These are phyloP conservation scores for Trifolium fragiferum DNA, from an alignment of 306 rosid species.

Conservation along the genomic window DNA sequence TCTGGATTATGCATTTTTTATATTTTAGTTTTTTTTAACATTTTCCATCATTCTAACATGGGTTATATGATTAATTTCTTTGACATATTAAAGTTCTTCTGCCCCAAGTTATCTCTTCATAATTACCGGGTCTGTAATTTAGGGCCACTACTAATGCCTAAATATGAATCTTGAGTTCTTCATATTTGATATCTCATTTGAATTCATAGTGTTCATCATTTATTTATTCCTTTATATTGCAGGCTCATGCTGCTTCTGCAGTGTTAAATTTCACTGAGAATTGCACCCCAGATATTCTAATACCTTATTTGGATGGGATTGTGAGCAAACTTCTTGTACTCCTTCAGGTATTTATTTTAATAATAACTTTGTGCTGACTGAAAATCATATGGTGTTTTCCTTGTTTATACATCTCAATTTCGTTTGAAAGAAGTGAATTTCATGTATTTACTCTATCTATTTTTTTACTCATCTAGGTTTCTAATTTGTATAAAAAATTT, in stretches of 20 bases:
- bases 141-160: conserved; percentile 7
- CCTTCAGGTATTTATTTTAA: conserved; percentile 59
- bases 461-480: conserved; percentile 9
- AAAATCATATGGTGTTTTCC: conserved; percentile 26
- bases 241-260: conserved; percentile 90
- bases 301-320: conserved; percentile 73
- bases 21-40: not conserved
- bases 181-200: conserved; percentile 23
- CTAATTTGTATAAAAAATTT: conserved; percentile 7
- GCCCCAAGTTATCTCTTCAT: not conserved
- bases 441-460: conserved; percentile 7
- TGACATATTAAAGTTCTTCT: conserved; percentile 30
- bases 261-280: conserved; percentile 76
- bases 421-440: conserved; percentile 4
- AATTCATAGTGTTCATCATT: conserved; percentile 20
- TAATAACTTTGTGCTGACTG: not conserved
- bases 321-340: conserved; percentile 77
- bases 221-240: conserved; percentile 38
- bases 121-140: not conserved
- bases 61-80: conserved; percentile 16
- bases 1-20: not conserved
- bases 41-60: conserved; percentile 3
- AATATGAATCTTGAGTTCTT: conserved; percentile 25
- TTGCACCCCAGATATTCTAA: conserved; percentile 68
- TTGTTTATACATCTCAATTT: conserved; percentile 2